Evolutionary conservation across 129 eudicot species (phyloP).

Genomic region (Smallanthus sonchifolius): DNA sequence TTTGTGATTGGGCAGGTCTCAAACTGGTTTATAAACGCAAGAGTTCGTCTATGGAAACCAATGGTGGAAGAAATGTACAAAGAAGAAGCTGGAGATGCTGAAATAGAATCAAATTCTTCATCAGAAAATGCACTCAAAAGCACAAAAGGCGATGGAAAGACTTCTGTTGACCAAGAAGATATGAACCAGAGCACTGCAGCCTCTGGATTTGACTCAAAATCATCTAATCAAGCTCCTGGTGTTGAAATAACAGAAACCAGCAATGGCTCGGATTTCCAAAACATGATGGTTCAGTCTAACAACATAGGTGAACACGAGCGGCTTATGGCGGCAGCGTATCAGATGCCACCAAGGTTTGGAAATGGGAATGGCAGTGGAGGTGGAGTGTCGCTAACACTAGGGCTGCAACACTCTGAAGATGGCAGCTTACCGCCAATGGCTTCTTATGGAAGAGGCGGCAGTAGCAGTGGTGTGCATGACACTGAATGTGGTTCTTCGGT

Average conservation of each 20-base stretch:
- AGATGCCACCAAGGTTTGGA: slow-evolving; percentile 45
- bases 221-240: slow-evolving; percentile 29
- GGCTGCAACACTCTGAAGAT: slow-evolving; percentile 65
- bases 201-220: slow-evolving; percentile 39
- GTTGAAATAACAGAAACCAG: slow-evolving; percentile 45
- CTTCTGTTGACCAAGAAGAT: slow-evolving; percentile 43
- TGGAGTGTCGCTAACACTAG: slow-evolving; percentile 68
- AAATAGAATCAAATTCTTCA: slow-evolving; percentile 56
- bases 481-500: slow-evolving; percentile 28
- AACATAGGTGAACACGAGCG: slow-evolving; percentile 26
- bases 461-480: slow-evolving; percentile 29
- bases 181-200: slow-evolving; percentile 34
- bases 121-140: slow-evolving; percentile 38
- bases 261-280: slow-evolving; percentile 21
- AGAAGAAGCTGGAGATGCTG: slow-evolving; percentile 66
- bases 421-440: slow-evolving; percentile 39
- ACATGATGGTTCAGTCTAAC: slow-evolving; percentile 30
- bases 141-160: slow-evolving; percentile 22
- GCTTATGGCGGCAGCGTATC: slow-evolving; percentile 32
- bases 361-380: slow-evolving; percentile 31
- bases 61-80: slow-evolving; percentile 96
- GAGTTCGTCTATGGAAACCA: slow-evolving; percentile 90
- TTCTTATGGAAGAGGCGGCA: slow-evolving; percentile 35
- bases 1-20: slow-evolving; percentile 51
- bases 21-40: slow-evolving; percentile 88